A percentile compares a stretch with the other conserved stretches of the same genome.
Conservation (phyloP, 805 yeast species). For the Starmerella kuoi region DNA sequence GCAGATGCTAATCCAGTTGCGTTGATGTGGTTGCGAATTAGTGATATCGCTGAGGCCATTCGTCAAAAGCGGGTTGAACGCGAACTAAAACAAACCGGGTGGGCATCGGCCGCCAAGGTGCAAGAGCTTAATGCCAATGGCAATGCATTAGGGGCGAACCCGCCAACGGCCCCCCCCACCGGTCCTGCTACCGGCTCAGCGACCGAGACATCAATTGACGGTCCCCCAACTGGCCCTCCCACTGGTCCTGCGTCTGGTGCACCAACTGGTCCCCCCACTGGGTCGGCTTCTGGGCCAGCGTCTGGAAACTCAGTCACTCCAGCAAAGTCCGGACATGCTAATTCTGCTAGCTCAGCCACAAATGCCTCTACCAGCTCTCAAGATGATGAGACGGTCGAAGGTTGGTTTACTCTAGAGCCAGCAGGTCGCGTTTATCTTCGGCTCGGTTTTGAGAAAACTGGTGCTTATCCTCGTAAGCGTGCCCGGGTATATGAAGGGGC, state of each 20-base stretch:
- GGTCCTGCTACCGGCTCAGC: background rate
- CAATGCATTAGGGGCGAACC: background rate
- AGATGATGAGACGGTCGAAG: constrained; percentile 35
- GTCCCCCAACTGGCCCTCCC: background rate
- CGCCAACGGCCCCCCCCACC: constrained; percentile 2
- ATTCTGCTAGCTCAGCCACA: background rate
- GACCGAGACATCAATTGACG: background rate
- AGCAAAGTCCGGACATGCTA: background rate
- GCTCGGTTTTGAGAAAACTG: constrained; percentile 65
- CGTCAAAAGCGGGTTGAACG: constrained; percentile 74
- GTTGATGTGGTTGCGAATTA: constrained; percentile 75
- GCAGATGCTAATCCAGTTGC: constrained; percentile 55
- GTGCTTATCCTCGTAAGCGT: constrained; percentile 31
- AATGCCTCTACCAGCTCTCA: constrained; percentile 17
- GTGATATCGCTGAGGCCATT: constrained; percentile 88
- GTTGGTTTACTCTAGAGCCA: constrained; percentile 90
- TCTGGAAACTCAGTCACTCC: background rate
- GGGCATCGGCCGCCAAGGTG: constrained; percentile 67
- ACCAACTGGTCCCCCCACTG: background rate
- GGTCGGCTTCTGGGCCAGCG: background rate
- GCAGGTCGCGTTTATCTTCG: constrained; percentile 77
- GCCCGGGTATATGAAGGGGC: constrained; percentile 17
- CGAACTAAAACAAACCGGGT: constrained; percentile 40
- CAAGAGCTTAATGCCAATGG: constrained; percentile 23
- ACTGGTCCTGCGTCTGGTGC: background rate